These are phyloP conservation scores for Magnaporthiopsis poae DNA, from an alignment of 2,329 filamentous ascomycete genomes.

Conservation along the genomic window DNA sequence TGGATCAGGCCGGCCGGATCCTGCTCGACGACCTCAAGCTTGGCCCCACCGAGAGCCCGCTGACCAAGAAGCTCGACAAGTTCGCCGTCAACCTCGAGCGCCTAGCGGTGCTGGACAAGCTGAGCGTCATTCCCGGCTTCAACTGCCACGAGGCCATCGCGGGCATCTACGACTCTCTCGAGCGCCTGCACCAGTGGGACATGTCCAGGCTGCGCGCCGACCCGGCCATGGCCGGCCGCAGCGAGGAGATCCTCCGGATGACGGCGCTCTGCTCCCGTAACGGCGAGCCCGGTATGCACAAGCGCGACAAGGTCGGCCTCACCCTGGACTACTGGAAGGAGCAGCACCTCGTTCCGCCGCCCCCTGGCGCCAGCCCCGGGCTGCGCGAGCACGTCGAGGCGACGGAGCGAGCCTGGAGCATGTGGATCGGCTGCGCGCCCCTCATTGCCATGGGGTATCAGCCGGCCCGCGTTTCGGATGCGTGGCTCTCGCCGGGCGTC, in stretches of 20 bases:
- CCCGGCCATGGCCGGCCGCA: conserved; percentile 31
- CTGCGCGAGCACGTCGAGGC: conserved; percentile 29
- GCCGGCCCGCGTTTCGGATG: conserved; percentile 59
- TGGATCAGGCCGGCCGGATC: conserved; percentile 53
- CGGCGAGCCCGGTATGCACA: conserved; percentile 63
- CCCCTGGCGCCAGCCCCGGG: conserved; percentile 14
- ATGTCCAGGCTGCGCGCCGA: conserved; percentile 46
- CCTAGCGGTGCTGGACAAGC: conserved; percentile 58
- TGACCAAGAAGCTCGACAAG: conserved; percentile 60
- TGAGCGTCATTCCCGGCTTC: conserved; percentile 58
- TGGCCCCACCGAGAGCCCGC: conserved; percentile 46
- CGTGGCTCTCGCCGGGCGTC: conserved; percentile 63
- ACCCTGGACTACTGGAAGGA: conserved; percentile 71
- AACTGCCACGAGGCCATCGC: conserved; percentile 71
- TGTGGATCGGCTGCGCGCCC: conserved; percentile 56
- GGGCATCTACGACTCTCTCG: conserved; percentile 61
- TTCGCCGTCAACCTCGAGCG: conserved; percentile 65
- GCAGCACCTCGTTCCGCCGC: conserved; percentile 33
- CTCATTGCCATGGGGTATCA: conserved; percentile 35
- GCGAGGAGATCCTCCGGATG: conserved; percentile 41
- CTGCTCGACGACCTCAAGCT: conserved; percentile 56
- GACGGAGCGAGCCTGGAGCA: conserved; percentile 49
- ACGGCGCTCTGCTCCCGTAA: conserved; percentile 59
- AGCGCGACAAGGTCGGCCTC: conserved; percentile 55
- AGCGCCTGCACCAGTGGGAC: conserved; percentile 63